phyloP scores from a whole-genome alignment of 768 basidiomycete genomes.

The Fomitopsis serialis region DNA sequence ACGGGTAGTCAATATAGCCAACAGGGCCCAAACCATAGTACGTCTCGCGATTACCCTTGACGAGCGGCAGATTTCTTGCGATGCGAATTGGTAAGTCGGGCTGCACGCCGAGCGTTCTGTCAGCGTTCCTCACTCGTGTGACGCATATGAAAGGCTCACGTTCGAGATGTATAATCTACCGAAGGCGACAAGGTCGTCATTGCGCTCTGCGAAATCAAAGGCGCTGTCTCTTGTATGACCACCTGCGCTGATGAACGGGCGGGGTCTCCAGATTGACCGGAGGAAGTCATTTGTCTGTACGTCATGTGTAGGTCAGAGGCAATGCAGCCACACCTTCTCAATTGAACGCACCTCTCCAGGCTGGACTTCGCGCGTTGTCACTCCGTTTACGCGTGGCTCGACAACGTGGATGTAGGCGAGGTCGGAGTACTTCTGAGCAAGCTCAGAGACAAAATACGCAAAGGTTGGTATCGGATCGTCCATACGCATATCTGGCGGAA shows the following conservation, averaged over 20 bases:
- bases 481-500: constrained; percentile 41
- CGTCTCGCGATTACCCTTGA: not conserved
- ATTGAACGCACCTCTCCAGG: constrained; percentile 10
- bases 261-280: constrained; percentile 9
- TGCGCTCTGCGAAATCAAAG: constrained; percentile 7
- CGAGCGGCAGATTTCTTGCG: not conserved
- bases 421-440: constrained; percentile 33
- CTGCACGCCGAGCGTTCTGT: constrained; percentile 12
- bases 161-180: constrained; percentile 19
- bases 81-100: constrained; percentile 12
- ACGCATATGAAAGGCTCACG: constrained; percentile 7
- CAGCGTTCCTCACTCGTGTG: not conserved
- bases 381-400: constrained; percentile 17
- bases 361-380: constrained; percentile 1
- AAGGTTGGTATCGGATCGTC: constrained; percentile 50
- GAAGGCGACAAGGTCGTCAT: constrained; percentile 15
- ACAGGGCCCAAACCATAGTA: constrained; percentile 18
- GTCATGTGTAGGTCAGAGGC: no score
- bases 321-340: no score
- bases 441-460: constrained; percentile 35
- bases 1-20: constrained; percentile 18
- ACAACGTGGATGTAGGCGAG: constrained; percentile 33
- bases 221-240: constrained; percentile 13
- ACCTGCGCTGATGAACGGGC: constrained; percentile 14
- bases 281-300: not conserved